Conservation (phyloP, 768 basidiomycete genomes). For the Lactarius akahatsu region DNA sequence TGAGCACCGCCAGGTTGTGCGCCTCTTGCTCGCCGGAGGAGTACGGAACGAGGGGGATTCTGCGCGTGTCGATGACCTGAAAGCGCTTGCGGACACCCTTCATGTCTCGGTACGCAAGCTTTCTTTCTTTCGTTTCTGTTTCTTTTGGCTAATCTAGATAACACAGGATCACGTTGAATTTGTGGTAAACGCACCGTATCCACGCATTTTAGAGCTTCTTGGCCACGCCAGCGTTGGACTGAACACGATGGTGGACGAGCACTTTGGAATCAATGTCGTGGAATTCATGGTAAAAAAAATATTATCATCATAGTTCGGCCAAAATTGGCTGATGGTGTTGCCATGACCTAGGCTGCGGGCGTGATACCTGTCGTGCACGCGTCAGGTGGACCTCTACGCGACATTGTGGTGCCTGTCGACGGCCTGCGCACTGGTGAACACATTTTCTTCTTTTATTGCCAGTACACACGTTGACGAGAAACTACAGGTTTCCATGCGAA, state of each 20-base stretch:
- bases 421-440: constrained; percentile 63
- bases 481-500: constrained; percentile 77
- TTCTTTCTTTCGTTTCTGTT: constrained; percentile 1
- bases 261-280: constrained; percentile 97
- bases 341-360: constrained; percentile 73
- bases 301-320: neutral
- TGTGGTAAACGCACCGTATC: constrained; percentile 78
- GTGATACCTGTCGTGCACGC: constrained; percentile 90
- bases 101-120: constrained; percentile 53
- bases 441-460: neutral
- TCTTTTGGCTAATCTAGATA: constrained; percentile 7
- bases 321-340: neutral
- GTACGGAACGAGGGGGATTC: constrained; percentile 78
- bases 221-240: constrained; percentile 78
- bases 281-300: constrained; percentile 81
- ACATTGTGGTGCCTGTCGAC: constrained; percentile 83
- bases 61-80: constrained; percentile 61
- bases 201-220: constrained; percentile 67
- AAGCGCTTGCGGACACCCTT: constrained; percentile 57
- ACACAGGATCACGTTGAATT: constrained; percentile 69
- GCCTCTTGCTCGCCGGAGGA: constrained; percentile 80
- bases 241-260: constrained; percentile 97
- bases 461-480: neutral
- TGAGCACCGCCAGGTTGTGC: constrained; percentile 44
- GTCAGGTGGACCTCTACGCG: constrained; percentile 87